Conservation (phyloP, 495 filamentous ascomycete genomes). For the Thozetella sp. region DNA sequence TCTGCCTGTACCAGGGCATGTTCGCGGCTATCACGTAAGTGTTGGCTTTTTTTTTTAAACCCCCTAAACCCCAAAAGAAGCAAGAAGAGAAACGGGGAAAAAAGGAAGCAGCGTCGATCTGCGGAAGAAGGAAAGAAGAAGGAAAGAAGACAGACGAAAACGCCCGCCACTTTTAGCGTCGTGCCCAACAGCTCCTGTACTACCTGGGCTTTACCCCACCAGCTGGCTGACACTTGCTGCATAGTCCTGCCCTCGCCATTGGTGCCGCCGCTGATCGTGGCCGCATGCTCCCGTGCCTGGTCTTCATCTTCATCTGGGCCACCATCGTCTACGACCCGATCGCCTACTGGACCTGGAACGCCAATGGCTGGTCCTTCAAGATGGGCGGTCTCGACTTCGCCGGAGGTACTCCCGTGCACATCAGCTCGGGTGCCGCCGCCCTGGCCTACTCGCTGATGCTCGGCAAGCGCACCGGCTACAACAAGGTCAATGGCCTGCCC, state of each 20-base stretch:
- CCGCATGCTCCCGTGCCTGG: constrained; percentile 88
- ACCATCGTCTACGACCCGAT: constrained; percentile 95
- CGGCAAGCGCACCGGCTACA: constrained; percentile 86
- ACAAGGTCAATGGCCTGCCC: constrained; percentile 81
- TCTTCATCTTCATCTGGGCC: constrained; percentile 97
- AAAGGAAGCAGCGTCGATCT: too few relatives aligned
- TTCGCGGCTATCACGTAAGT: constrained; percentile 83
- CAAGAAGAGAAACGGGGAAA: too few relatives aligned
- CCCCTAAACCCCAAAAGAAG: neutral
- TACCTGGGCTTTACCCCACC: too few relatives aligned
- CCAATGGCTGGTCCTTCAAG: constrained; percentile 77
- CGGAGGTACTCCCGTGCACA: constrained; percentile 95
- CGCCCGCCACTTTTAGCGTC: neutral
- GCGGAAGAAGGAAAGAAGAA: too few relatives aligned
- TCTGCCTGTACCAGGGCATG: constrained; percentile 97
- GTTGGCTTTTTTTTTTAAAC: neutral
- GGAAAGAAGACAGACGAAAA: too few relatives aligned
- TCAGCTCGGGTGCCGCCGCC: constrained; percentile 86
- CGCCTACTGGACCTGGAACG: constrained; percentile 99
- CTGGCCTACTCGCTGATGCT: constrained; percentile 91
- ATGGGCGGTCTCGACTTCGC: constrained; percentile 95
- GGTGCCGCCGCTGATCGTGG: constrained; percentile 93
- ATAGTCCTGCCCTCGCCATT: constrained; percentile 80
- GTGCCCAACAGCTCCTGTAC: neutral
- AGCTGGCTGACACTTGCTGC: constrained; percentile 4